A percentile compares a stretch with the other conserved stretches of the same genome.
Evolutionary conservation across 257 asterid genomes (phyloP).

Genomic region (Solanum chiquidenum): DNA sequence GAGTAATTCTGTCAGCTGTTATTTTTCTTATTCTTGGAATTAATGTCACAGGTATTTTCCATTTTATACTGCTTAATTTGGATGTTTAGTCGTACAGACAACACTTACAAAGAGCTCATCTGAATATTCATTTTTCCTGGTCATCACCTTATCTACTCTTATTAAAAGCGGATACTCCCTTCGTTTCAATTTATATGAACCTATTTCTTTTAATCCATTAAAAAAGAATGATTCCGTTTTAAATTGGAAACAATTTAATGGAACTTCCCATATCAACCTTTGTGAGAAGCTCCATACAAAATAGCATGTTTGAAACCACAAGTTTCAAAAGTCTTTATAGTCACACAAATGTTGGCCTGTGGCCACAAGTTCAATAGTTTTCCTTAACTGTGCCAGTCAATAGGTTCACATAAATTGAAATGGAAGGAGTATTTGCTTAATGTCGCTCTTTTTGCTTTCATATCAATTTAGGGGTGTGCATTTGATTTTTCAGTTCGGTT

Average conservation of each 20-base stretch:
- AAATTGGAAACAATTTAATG: not conserved
- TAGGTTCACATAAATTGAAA: not conserved
- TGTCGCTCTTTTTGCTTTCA: not conserved
- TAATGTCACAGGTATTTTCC: not conserved
- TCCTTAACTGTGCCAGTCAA: not conserved
- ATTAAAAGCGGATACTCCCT: not conserved
- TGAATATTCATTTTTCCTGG: not conserved
- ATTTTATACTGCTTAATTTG: not conserved
- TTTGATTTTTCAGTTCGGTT: no score
- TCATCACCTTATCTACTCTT: not conserved
- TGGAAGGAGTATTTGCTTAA: not conserved
- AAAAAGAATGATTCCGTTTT: not conserved
- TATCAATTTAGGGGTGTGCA: not conserved
- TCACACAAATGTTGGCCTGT: not conserved
- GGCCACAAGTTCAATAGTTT: not conserved
- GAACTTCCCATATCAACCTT: not conserved
- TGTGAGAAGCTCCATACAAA: not conserved
- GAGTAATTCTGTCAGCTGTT: not conserved
- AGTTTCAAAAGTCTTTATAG: not conserved
- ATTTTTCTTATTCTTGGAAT: not conserved
- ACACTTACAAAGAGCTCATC: not conserved
- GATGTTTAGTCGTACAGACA: not conserved
- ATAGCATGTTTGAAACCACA: not conserved
- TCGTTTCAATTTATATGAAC: not conserved
- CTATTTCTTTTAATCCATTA: not conserved